Percentiles rank a stretch among this genome's conserved stretches.
Conservation (phyloP, 139 green algal genomes). For the Nannochloris sp. region DNA sequence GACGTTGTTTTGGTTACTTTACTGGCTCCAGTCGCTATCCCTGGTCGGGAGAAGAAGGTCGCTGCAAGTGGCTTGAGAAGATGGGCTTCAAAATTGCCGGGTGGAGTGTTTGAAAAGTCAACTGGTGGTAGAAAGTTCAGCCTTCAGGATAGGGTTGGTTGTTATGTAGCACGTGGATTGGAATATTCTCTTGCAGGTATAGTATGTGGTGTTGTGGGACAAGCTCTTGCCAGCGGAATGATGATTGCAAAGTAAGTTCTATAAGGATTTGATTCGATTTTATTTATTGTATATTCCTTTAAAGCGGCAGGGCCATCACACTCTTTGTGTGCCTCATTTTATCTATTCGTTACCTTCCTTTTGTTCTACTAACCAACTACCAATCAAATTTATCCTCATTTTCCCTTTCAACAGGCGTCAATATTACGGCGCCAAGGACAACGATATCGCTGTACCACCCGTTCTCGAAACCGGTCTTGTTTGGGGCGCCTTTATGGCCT, state of each 20-base stretch:
- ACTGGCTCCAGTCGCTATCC: constrained; percentile 73
- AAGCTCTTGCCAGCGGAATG: constrained; percentile 80
- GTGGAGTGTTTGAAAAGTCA: constrained; percentile 66
- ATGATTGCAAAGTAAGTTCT: constrained; percentile 68
- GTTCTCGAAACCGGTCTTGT: constrained; percentile 72
- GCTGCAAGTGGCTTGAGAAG: not conserved
- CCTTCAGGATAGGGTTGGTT: constrained; percentile 40
- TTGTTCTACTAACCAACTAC: not conserved
- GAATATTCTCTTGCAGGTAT: constrained; percentile 88
- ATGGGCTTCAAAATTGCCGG: constrained; percentile 39
- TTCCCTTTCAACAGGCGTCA: constrained; percentile 24
- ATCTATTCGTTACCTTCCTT: not conserved
- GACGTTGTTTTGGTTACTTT: constrained; percentile 87
- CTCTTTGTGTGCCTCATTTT: too few species aligned
- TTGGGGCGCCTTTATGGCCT: constrained; percentile 92
- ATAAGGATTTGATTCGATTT: too few species aligned
- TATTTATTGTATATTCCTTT: too few species aligned
- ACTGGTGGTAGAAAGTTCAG: constrained; percentile 47
- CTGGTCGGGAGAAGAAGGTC: constrained; percentile 31
- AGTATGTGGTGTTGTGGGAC: constrained; percentile 79
- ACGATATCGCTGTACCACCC: constrained; percentile 69
- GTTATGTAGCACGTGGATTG: constrained; percentile 67
- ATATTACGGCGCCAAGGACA: constrained; percentile 43
- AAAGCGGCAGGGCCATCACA: too few species aligned
- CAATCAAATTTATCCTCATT: not conserved